A percentile compares a stretch with the other conserved stretches of the same genome.
Conservation (phyloP, 148 eudicot genomes). For the Linanthus parryae region DNA sequence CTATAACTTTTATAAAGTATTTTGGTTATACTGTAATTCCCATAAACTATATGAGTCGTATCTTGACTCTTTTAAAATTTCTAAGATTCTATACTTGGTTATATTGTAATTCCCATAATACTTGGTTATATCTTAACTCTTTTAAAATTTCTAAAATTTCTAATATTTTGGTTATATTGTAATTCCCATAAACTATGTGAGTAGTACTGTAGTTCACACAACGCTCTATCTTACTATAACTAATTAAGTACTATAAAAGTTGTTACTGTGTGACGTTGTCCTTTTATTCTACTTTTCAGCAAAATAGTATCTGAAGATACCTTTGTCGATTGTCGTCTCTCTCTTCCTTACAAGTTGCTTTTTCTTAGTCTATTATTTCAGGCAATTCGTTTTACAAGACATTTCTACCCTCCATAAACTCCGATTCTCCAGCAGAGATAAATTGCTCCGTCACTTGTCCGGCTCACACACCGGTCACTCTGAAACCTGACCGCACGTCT, state of each 20-base stretch:
- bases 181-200: background rate
- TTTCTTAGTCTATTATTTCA: constrained; percentile 20
- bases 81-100: too few relatives aligned
- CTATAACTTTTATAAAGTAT: background rate
- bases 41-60: background rate
- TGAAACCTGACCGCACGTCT: background rate
- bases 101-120: too few relatives aligned
- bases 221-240: too few relatives aligned
- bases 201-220: too few relatives aligned
- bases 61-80: background rate
- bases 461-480: background rate
- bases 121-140: too few relatives aligned
- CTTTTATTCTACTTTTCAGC: background rate
- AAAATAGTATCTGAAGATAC: background rate
- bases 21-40: background rate
- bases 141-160: background rate
- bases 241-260: background rate
- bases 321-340: too few relatives aligned
- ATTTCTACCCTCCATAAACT: background rate
- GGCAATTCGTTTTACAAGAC: constrained; percentile 5
- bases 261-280: background rate
- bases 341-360: background rate
- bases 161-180: too few relatives aligned
- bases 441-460: constrained; percentile 8
- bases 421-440: background rate